A percentile compares a stretch with the other conserved stretches of the same genome.
Evolutionary conservation across 495 filamentous ascomycete species (phyloP).

Genomic region (Talaromyces liani): DNA sequence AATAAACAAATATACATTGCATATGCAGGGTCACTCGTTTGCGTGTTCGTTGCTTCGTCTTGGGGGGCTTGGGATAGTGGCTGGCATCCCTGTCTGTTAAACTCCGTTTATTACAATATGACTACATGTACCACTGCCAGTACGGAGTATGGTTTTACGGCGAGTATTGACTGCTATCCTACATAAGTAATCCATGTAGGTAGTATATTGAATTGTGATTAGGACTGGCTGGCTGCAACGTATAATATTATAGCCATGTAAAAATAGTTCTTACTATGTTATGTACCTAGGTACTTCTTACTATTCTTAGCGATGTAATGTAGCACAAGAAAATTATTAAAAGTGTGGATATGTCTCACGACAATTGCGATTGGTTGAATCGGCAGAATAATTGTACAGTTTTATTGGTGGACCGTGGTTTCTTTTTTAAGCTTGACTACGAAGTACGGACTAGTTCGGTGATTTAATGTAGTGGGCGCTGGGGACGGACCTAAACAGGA

Average conservation of each 20-base stretch:
- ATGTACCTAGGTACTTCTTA: neutral
- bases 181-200: neutral
- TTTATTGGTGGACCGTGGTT: neutral
- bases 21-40: constrained; percentile 1
- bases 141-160: neutral
- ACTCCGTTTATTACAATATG: neutral
- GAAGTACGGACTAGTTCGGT: too few species aligned
- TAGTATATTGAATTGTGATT: neutral
- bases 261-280: too few species aligned
- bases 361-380: neutral
- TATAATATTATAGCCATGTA: neutral
- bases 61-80: neutral
- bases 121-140: neutral
- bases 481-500: neutral
- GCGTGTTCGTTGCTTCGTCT: neutral
- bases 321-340: neutral
- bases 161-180: neutral
- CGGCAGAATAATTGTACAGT: neutral
- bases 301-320: neutral
- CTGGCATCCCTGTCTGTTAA: neutral
- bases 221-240: neutral
- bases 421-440: neutral
- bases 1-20: neutral
- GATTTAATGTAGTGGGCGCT: neutral
- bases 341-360: neutral